phyloP scores from a whole-genome alignment of 2,329 filamentous ascomycete genomes.

The Niveomyces coronatus region DNA sequence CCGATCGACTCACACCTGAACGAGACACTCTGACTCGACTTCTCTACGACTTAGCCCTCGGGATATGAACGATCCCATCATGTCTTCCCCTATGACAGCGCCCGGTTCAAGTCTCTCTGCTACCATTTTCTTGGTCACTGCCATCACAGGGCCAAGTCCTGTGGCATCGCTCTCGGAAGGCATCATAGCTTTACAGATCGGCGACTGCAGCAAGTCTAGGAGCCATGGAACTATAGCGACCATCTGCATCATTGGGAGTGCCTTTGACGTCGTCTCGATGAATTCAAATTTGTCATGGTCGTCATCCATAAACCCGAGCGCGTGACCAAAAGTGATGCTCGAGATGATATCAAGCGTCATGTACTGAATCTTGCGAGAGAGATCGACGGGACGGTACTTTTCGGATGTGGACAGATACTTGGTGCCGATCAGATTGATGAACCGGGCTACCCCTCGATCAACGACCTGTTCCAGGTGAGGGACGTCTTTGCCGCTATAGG shows the following conservation, averaged over 20 bases:
- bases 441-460: constrained; percentile 32
- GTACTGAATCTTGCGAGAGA: constrained; percentile 37
- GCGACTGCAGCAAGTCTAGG: constrained; percentile 30
- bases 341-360: constrained; percentile 48
- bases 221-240: constrained; percentile 32
- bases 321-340: constrained; percentile 39
- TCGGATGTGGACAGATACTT: constrained; percentile 27
- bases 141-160: no score
- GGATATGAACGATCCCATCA: no score
- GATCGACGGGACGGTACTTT: constrained; percentile 32
- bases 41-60: no score
- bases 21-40: no score
- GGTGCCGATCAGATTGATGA: constrained; percentile 28
- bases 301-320: constrained; percentile 37
- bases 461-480: constrained; percentile 26
- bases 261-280: constrained; percentile 31
- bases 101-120: no score
- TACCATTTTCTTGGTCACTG: no score
- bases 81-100: no score
- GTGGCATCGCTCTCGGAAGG: no score
- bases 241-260: constrained; percentile 32
- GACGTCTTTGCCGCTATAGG: constrained; percentile 20
- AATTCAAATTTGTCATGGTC: constrained; percentile 40
- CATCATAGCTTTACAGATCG: constrained; percentile 29
- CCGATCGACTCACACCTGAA: no score